phyloP scores from a whole-genome alignment of 139 green algal genomes.

The Micromonas pusilla region DNA sequence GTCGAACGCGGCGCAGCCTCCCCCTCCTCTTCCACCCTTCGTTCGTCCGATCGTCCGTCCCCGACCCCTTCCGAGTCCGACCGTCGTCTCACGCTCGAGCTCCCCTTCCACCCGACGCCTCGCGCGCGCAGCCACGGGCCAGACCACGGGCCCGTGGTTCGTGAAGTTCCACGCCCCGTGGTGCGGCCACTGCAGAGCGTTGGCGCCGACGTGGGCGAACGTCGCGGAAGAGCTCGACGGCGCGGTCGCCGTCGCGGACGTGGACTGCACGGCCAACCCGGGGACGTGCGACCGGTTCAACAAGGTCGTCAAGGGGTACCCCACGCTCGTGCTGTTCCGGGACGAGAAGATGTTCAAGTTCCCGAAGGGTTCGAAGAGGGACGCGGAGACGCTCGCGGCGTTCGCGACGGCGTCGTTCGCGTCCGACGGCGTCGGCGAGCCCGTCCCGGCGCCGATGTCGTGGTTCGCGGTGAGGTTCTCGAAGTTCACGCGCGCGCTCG shows the following conservation, averaged over 20 bases:
- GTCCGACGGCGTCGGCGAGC: not conserved
- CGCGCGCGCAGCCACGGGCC: not conserved
- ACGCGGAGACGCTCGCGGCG: not conserved
- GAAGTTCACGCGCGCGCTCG: not conserved
- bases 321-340: not conserved
- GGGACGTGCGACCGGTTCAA: not conserved
- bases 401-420: conserved; percentile 2
- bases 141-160: not conserved
- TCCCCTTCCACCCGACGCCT: too few species aligned
- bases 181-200: not conserved
- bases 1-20: too few species aligned
- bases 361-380: not conserved
- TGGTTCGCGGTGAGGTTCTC: not conserved
- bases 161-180: not conserved
- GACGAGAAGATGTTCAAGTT: not conserved
- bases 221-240: not conserved
- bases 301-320: not conserved
- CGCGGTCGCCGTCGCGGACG: not conserved
- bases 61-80: too few species aligned
- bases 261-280: not conserved
- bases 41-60: too few species aligned
- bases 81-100: too few species aligned
- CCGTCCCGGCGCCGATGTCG: not conserved
- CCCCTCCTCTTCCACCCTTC: too few species aligned
- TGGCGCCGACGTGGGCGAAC: not conserved